Evolutionary conservation across 768 basidiomycete species (phyloP).

Genomic region (Kwoniella sp.): DNA sequence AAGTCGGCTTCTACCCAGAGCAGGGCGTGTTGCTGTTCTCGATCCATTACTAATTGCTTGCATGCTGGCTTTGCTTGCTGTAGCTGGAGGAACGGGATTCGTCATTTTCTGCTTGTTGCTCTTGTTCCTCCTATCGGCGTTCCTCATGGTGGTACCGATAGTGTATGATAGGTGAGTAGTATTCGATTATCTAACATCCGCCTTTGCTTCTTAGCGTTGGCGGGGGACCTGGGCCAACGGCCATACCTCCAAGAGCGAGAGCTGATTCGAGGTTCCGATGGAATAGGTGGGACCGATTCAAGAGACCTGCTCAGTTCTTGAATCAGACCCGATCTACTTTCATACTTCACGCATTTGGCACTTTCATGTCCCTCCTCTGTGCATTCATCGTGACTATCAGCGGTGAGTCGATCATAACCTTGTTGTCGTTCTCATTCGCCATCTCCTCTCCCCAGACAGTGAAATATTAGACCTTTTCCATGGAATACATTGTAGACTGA

Average conservation of each 20-base stretch:
- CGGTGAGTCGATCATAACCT: slow-evolving; percentile 37
- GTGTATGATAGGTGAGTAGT: slow-evolving; percentile 50
- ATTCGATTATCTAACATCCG: neutral
- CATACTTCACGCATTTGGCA: slow-evolving; percentile 75
- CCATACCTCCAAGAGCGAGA: neutral
- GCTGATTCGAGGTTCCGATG: neutral
- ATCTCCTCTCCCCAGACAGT: too few relatives aligned
- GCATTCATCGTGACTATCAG: slow-evolving; percentile 64
- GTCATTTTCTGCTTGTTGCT: slow-evolving; percentile 76
- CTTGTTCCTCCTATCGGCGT: slow-evolving; percentile 71
- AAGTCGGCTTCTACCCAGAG: slow-evolving; percentile 55
- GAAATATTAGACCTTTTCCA: too few relatives aligned
- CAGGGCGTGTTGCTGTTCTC: too few relatives aligned
- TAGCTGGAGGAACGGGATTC: slow-evolving; percentile 85
- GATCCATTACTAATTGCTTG: neutral
- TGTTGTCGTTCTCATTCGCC: too few relatives aligned
- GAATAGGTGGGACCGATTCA: slow-evolving; percentile 74
- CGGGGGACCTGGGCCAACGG: too few relatives aligned
- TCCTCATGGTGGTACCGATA: slow-evolving; percentile 69
- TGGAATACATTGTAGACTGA: too few relatives aligned
- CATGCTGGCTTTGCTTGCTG: neutral
- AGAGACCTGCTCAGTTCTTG: slow-evolving; percentile 74
- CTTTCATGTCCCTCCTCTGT: slow-evolving; percentile 69
- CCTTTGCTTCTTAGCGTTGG: too few relatives aligned
- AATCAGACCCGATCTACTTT: slow-evolving; percentile 80